These are phyloP conservation scores for Claviceps maximensis DNA, from an alignment of 2,329 filamentous ascomycete genomes.

Conservation along the genomic window DNA sequence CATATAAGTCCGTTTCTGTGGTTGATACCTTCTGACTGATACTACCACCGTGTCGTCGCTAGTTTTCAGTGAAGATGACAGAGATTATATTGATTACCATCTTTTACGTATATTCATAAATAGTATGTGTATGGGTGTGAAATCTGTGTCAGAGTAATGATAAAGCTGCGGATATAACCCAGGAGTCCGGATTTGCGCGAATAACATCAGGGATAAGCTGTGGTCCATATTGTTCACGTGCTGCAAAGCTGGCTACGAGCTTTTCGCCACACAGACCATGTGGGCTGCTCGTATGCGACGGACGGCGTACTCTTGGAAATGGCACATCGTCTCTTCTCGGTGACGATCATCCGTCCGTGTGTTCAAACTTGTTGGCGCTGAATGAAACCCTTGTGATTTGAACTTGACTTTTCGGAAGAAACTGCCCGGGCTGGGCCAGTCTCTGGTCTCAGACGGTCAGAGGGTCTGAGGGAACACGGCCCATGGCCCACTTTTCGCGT, in stretches of 20 bases:
- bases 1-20: not conserved
- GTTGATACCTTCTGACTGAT: not conserved
- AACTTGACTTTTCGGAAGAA: not conserved
- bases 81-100: too few relatives aligned
- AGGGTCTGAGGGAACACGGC: too few relatives aligned
- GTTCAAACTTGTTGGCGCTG: not conserved
- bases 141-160: not conserved
- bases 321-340: not conserved
- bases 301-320: constrained; percentile 4
- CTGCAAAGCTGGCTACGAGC: not conserved
- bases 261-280: not conserved
- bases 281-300: constrained; percentile 6
- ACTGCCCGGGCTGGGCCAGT: too few relatives aligned
- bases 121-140: not conserved
- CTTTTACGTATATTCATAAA: too few relatives aligned
- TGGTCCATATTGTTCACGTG: not conserved
- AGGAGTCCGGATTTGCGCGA: not conserved
- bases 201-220: not conserved
- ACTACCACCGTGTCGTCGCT: not conserved
- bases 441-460: too few relatives aligned
- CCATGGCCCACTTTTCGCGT: too few relatives aligned
- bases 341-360: constrained; percentile 6
- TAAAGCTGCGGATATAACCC: not conserved
- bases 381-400: not conserved
- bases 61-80: too few relatives aligned